Evolutionary conservation across 176 grass and related monocot genomes (phyloP).

Genomic region (Aegilops umbellulata): DNA sequence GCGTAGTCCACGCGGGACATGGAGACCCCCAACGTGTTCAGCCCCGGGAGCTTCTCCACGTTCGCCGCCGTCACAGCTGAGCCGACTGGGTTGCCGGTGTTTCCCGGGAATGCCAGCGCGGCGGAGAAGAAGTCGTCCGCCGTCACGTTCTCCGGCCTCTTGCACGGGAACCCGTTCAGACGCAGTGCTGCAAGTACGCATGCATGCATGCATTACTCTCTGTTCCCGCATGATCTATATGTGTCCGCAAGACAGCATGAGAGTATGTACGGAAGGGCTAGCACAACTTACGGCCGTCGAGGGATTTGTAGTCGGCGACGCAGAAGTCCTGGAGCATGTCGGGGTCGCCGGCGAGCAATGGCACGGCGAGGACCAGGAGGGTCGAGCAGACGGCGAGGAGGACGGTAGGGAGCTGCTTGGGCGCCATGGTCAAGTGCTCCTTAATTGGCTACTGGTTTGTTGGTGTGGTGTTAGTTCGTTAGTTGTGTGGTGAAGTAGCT

Average conservation of each 20-base stretch:
- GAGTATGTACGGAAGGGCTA: not conserved
- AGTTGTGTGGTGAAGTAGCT: not conserved
- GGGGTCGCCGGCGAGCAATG: slow-evolving; percentile 51
- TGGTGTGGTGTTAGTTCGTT: not conserved
- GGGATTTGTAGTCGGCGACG: slow-evolving; percentile 71
- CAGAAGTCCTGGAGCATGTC: slow-evolving; percentile 89
- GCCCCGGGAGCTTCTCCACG: not conserved
- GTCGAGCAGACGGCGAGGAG: not conserved
- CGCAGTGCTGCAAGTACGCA: not conserved
- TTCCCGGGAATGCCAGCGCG: not conserved
- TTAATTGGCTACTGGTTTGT: not conserved
- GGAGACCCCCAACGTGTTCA: not conserved
- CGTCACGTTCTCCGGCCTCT: slow-evolving; percentile 3
- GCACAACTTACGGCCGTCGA: slow-evolving; percentile 49
- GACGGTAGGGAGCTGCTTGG: not conserved
- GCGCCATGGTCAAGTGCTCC: not conserved
- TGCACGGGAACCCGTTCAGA: not conserved
- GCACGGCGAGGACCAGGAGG: slow-evolving; percentile 1
- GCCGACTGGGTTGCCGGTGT: not conserved
- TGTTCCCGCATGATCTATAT: not conserved
- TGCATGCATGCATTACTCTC: not conserved
- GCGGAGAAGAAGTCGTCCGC: not conserved
- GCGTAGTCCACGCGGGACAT: not conserved
- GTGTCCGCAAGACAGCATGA: not conserved
- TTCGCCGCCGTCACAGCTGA: not conserved